phyloP scores from a whole-genome alignment of 345 rosid genomes.

The Arabidopsis arenosa region DNA sequence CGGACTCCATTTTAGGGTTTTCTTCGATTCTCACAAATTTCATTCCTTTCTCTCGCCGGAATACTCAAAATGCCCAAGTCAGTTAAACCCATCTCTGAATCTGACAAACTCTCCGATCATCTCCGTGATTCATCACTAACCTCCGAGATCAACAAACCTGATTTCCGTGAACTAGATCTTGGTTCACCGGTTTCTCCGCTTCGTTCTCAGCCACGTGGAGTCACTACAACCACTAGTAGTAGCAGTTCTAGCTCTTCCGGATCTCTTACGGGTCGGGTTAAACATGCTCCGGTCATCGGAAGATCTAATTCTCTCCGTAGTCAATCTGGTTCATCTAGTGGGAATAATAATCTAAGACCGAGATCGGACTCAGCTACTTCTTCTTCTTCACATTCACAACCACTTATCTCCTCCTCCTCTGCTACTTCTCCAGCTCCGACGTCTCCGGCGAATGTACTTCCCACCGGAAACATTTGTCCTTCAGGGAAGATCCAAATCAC shows the following conservation, averaged over 20 bases:
- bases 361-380: conserved; percentile 70
- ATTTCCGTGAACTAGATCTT: conserved; percentile 92
- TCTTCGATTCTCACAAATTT: conserved; percentile 2
- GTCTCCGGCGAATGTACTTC: conserved; percentile 57
- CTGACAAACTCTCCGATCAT: conserved; percentile 55
- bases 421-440: conserved; percentile 66
- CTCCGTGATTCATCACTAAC: conserved; percentile 63
- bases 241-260: conserved; percentile 73
- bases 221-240: conserved; percentile 39
- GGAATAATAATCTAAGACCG: conserved; percentile 38
- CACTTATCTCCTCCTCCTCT: conserved; percentile 52
- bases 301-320: conserved; percentile 53
- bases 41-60: neutral
- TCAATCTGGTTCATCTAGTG: conserved; percentile 46
- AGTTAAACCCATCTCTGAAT: conserved; percentile 53
- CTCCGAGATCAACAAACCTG: conserved; percentile 82
- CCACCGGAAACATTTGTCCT: conserved; percentile 89
- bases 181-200: conserved; percentile 98
- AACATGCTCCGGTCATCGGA: conserved; percentile 40
- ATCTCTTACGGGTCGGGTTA: conserved; percentile 67
- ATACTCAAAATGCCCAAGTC: conserved; percentile 62
- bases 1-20: conserved; percentile 30
- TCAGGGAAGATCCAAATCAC: conserved; percentile 81
- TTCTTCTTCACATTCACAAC: conserved; percentile 47
- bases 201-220: conserved; percentile 59